phyloP scores from a whole-genome alignment of 371 early-diverging fungal genomes.

The Mortierella sp. region DNA sequence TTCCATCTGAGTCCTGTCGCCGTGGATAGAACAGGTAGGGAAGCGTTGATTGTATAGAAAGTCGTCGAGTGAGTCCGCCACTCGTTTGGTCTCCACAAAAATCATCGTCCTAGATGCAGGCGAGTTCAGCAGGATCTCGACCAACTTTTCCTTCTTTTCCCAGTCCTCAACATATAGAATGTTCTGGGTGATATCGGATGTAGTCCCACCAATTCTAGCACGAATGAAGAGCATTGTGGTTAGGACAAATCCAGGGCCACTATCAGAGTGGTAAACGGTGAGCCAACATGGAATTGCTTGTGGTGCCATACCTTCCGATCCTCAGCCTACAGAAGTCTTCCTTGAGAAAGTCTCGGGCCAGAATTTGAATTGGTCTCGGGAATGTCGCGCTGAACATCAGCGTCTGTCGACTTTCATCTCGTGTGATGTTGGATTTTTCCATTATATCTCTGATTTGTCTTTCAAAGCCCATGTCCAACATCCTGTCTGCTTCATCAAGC shows the following conservation, averaged over 20 bases:
- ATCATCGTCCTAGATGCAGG: slow-evolving; percentile 76
- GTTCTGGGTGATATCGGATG: slow-evolving; percentile 62
- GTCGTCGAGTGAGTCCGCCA: slow-evolving; percentile 82
- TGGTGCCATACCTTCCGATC: slow-evolving; percentile 42
- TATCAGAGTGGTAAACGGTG: no score
- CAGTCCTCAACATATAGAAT: slow-evolving; percentile 61
- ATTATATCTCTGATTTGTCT: slow-evolving; percentile 87
- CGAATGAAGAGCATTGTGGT: neutral
- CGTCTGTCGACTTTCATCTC: slow-evolving; percentile 82
- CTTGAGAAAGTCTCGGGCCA: slow-evolving; percentile 86
- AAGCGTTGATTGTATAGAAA: slow-evolving; percentile 74
- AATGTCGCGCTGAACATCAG: slow-evolving; percentile 99
- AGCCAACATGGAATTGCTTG: neutral
- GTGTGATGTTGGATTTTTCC: slow-evolving; percentile 15
- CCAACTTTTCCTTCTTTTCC: slow-evolving; percentile 60
- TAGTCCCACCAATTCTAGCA: slow-evolving; percentile 62
- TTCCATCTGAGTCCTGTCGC: slow-evolving; percentile 81
- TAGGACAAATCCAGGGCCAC: no score
- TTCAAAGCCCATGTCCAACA: slow-evolving; percentile 99
- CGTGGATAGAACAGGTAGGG: slow-evolving; percentile 78
- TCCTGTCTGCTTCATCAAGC: slow-evolving; percentile 97
- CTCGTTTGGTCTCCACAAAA: slow-evolving; percentile 87
- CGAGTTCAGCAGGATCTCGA: slow-evolving; percentile 51
- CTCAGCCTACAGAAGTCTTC: slow-evolving; percentile 49
- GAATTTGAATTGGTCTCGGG: slow-evolving; percentile 90